phyloP scores from a whole-genome alignment of 75 land plant species.

The Sequoia sempervirens region DNA sequence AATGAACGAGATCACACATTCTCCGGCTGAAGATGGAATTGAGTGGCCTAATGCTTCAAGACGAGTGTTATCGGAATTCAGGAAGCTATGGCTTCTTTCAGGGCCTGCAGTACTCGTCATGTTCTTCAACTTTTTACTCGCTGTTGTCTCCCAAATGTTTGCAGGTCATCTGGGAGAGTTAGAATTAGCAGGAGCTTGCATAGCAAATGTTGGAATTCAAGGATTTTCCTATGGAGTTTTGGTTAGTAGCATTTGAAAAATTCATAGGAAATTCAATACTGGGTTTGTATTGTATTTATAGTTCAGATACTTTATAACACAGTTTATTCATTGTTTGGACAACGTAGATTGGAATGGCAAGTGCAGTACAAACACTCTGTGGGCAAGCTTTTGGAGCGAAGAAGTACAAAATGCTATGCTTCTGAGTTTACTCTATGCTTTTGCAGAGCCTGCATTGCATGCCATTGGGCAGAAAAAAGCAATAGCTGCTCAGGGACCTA shows the following conservation, averaged over 20 bases:
- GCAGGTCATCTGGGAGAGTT: constrained; percentile 57
- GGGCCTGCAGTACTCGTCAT: constrained; percentile 42
- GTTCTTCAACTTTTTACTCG: constrained; percentile 55
- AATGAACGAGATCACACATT: too few species aligned
- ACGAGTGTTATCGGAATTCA: constrained; percentile 17
- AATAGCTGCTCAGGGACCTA: constrained; percentile 39
- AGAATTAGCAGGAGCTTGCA: constrained; percentile 59
- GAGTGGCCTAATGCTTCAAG: neutral
- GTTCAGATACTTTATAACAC: too few species aligned
- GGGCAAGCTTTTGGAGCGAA: constrained; percentile 77
- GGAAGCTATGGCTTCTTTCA: constrained; percentile 43
- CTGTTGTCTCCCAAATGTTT: constrained; percentile 55
- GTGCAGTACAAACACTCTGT: constrained; percentile 69
- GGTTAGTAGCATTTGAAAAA: constrained; percentile 15
- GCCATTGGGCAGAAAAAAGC: constrained; percentile 38
- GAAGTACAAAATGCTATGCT: constrained; percentile 31
- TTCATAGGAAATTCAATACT: too few species aligned
- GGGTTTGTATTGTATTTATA: too few species aligned
- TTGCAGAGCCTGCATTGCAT: constrained; percentile 32
- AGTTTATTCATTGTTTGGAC: too few species aligned
- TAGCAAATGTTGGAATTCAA: constrained; percentile 53
- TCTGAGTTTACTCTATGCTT: constrained; percentile 47
- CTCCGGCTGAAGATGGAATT: too few species aligned
- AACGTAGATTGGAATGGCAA: constrained; percentile 56
- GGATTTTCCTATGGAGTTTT: constrained; percentile 48